Evolutionary conservation across 495 filamentous ascomycete species (phyloP).

Genomic region (Trichoderma erinaceum): DNA sequence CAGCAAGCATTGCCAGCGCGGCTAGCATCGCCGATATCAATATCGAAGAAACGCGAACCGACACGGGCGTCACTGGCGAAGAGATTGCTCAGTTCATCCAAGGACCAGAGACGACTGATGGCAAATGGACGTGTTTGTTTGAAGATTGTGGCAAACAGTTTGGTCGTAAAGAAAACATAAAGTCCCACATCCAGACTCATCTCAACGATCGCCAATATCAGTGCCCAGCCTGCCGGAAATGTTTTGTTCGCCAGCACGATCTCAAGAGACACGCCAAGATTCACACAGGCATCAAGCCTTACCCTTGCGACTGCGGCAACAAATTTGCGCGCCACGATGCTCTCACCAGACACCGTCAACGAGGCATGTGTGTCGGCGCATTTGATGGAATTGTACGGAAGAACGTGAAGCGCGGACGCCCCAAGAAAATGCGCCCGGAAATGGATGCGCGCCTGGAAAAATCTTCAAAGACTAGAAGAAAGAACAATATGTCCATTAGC

Average conservation of each 20-base stretch:
- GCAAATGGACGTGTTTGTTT: slow-evolving; percentile 83
- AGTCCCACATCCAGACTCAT: slow-evolving; percentile 94
- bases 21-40: slow-evolving; percentile 52
- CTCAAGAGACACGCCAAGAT: slow-evolving; percentile 96
- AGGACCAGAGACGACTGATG: slow-evolving; percentile 64
- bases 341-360: slow-evolving; percentile 84
- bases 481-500: slow-evolving; percentile 41
- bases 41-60: slow-evolving; percentile 48
- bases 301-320: slow-evolving; percentile 83
- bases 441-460: slow-evolving; percentile 64
- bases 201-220: slow-evolving; percentile 89
- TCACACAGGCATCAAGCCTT: slow-evolving; percentile 87
- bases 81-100: slow-evolving; percentile 81
- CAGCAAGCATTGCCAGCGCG: slow-evolving; percentile 43
- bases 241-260: slow-evolving; percentile 94
- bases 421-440: slow-evolving; percentile 41
- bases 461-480: slow-evolving; percentile 45
- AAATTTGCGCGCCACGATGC: slow-evolving; percentile 92
- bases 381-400: slow-evolving; percentile 74
- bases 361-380: slow-evolving; percentile 89
- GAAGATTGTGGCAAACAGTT: slow-evolving; percentile 78
- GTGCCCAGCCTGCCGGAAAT: slow-evolving; percentile 83
- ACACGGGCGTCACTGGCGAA: slow-evolving; percentile 76
- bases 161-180: slow-evolving; percentile 93
- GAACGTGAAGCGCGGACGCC: slow-evolving; percentile 44